Conservation (phyloP, 768 basidiomycete genomes). For the Collybia mongolica region DNA sequence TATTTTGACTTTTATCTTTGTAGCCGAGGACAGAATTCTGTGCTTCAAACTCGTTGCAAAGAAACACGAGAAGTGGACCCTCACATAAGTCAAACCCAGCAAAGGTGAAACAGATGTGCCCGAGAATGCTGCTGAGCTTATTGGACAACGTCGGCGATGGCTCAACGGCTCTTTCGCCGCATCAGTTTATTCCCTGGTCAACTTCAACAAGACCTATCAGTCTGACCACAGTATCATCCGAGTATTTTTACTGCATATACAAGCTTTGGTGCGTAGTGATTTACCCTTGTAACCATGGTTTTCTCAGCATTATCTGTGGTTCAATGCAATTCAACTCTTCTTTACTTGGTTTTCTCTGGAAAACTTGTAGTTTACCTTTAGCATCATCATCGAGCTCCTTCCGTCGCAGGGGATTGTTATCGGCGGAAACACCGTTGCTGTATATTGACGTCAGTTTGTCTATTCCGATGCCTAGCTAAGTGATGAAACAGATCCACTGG, state of each 20-base stretch:
- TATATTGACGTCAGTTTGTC: constrained; percentile 35
- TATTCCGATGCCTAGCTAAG: neutral
- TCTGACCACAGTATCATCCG: constrained; percentile 85
- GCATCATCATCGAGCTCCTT: constrained; percentile 89
- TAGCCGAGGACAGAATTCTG: constrained; percentile 92
- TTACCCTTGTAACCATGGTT: neutral
- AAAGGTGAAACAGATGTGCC: constrained; percentile 98
- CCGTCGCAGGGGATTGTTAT: constrained; percentile 54
- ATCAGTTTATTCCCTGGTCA: constrained; percentile 85
- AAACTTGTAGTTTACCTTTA: constrained; percentile 94
- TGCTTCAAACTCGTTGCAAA: constrained; percentile 98
- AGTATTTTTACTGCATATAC: constrained; percentile 95
- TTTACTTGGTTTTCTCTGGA: constrained; percentile 95
- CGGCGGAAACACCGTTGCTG: constrained; percentile 70
- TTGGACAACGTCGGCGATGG: constrained; percentile 96
- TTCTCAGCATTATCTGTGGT: constrained; percentile 38
- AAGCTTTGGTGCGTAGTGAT: constrained; percentile 68
- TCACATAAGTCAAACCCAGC: constrained; percentile 89
- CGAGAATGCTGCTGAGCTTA: constrained; percentile 85
- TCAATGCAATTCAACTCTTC: constrained; percentile 78
- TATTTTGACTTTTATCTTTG: constrained; percentile 1
- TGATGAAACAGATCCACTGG: constrained; percentile 74
- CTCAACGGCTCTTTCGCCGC: constrained; percentile 95
- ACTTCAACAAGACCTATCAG: constrained; percentile 87
- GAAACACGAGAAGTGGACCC: constrained; percentile 80